Evolutionary conservation across 2,329 filamentous ascomycete species (phyloP).

Genomic region (Elsinoe necatrix): DNA sequence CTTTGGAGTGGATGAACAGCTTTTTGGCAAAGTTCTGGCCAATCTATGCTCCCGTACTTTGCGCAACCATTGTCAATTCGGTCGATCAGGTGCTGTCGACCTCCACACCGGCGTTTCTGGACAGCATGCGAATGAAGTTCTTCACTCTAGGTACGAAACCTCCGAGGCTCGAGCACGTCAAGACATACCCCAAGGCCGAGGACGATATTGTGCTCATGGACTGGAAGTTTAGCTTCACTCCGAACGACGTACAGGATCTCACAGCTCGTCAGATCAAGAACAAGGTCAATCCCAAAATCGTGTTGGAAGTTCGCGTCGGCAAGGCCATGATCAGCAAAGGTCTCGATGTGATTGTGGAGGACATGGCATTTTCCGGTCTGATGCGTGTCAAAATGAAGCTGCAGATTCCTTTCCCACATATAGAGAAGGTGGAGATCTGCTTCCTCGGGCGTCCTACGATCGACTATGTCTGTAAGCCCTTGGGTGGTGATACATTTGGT

Average conservation of each 20-base stretch:
- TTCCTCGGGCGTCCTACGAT: slow-evolving; percentile 84
- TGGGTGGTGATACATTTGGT: slow-evolving; percentile 88
- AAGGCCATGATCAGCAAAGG: slow-evolving; percentile 97
- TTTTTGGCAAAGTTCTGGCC: slow-evolving; percentile 99
- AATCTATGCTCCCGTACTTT: slow-evolving; percentile 91
- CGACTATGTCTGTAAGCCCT: slow-evolving; percentile 95
- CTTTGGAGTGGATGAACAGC: slow-evolving; percentile 97
- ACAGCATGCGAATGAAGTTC: slow-evolving; percentile 85
- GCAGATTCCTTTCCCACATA: slow-evolving; percentile 88
- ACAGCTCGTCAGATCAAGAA: slow-evolving; percentile 83
- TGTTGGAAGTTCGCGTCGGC: slow-evolving; percentile 87
- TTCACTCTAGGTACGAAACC: slow-evolving; percentile 94
- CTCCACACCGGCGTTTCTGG: slow-evolving; percentile 82
- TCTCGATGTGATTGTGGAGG: slow-evolving; percentile 92
- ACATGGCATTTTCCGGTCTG: slow-evolving; percentile 90
- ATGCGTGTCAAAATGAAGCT: slow-evolving; percentile 98
- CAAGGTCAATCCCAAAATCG: slow-evolving; percentile 94
- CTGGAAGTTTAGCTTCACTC: slow-evolving; percentile 99
- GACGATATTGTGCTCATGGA: slow-evolving; percentile 98
- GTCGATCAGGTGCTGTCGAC: slow-evolving; percentile 95
- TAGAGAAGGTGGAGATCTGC: slow-evolving; percentile 89
- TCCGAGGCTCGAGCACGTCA: slow-evolving; percentile 92
- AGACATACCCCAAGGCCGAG: slow-evolving; percentile 91
- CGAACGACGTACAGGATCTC: slow-evolving; percentile 87
- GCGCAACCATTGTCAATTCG: slow-evolving; percentile 81